These are phyloP conservation scores for Miamiensis avidus DNA, from an alignment of 169 alveolate species.

Conservation along the genomic window DNA sequence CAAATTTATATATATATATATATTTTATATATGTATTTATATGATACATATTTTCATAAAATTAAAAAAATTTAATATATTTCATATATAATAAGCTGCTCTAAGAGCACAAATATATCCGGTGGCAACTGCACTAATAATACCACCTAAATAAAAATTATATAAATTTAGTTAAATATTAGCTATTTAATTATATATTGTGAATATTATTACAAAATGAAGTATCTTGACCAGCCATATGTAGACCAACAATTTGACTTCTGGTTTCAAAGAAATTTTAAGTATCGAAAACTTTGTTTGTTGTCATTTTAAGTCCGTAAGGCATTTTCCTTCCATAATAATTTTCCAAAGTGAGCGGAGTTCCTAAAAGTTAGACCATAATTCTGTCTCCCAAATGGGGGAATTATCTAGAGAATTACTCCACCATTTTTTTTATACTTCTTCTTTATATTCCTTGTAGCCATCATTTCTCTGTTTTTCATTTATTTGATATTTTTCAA, in stretches of 20 bases:
- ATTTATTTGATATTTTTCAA: not conserved
- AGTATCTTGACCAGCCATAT: slow-evolving; percentile 2
- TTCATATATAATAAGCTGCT: not conserved
- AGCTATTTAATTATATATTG: no score
- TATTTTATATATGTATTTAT: no score
- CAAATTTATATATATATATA: no score
- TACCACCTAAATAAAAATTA: not conserved
- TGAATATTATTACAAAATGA: not conserved
- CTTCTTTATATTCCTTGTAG: slow-evolving; percentile 9
- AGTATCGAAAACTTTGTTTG: not conserved
- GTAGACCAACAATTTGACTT: not conserved
- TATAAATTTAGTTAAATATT: no score
- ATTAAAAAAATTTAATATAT: no score
- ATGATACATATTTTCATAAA: no score
- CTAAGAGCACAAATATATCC: not conserved
- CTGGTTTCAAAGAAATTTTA: not conserved
- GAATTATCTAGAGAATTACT: not conserved
- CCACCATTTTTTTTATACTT: not conserved
- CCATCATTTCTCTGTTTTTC: slow-evolving; percentile 6
- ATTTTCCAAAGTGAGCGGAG: slow-evolving; percentile 5
- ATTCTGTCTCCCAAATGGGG: not conserved
- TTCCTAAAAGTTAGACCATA: not conserved
- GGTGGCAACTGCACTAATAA: not conserved
- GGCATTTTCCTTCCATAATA: slow-evolving; percentile 1
- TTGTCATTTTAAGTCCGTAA: not conserved